Conservation (phyloP, 2,329 filamentous ascomycete species). For the Alternaria gaisen region DNA sequence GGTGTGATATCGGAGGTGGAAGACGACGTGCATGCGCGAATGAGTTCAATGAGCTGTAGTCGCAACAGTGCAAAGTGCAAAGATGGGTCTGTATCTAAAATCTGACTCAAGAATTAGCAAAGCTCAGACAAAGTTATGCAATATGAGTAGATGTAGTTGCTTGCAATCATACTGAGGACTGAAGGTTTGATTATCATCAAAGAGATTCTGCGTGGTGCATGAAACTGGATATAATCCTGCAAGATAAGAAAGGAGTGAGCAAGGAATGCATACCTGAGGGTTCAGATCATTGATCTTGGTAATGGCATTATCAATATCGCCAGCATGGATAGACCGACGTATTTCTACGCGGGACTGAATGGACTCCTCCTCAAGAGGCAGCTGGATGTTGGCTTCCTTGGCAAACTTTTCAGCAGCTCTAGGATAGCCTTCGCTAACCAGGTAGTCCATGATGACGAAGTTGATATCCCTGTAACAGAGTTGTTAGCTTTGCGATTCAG, state of each 20-base stretch:
- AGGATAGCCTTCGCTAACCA: constrained; percentile 94
- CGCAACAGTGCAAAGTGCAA: constrained; percentile 91
- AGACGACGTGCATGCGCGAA: constrained; percentile 74
- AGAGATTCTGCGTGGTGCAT: constrained; percentile 99
- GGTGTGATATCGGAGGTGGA: constrained; percentile 77
- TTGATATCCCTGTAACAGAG: constrained; percentile 81
- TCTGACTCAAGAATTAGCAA: constrained; percentile 63
- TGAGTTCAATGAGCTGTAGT: constrained; percentile 92
- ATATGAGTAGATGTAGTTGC: constrained; percentile 15
- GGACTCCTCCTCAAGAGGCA: constrained; percentile 74
- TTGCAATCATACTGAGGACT: constrained; percentile 82
- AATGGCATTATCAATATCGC: constrained; percentile 86
- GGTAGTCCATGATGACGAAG: constrained; percentile 92
- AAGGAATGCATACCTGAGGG: constrained; percentile 75
- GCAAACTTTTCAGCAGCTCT: constrained; percentile 93
- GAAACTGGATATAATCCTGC: constrained; percentile 97
- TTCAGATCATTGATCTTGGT: constrained; percentile 88
- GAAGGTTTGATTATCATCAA: constrained; percentile 90
- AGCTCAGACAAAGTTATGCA: constrained; percentile 17
- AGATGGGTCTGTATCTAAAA: constrained; percentile 82
- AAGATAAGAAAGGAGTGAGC: constrained; percentile 44
- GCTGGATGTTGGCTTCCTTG: constrained; percentile 86
- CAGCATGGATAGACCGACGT: constrained; percentile 82
- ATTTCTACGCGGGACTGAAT: constrained; percentile 85
- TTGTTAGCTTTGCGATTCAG: constrained; percentile 35